Conservation (phyloP, 2,329 filamentous ascomycete species). For the Alternaria infectoria region DNA sequence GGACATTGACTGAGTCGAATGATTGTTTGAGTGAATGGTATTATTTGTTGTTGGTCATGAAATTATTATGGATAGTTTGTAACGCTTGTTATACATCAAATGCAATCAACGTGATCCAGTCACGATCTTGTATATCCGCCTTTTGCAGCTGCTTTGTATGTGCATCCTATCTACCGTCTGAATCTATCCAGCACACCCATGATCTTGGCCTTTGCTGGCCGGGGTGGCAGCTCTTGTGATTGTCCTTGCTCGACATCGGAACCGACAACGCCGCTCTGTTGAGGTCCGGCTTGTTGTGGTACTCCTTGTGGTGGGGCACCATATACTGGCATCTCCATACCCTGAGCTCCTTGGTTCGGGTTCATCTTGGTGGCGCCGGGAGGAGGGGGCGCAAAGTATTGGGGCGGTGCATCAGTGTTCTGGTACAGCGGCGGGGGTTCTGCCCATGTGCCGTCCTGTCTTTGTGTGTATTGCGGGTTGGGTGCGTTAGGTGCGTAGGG, state of each 20-base stretch:
- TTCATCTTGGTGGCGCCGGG: slow-evolving; percentile 38
- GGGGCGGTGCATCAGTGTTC: slow-evolving; percentile 42
- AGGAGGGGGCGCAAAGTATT: slow-evolving; percentile 42
- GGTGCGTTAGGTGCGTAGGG: slow-evolving; percentile 14
- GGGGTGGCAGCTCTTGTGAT: slow-evolving; percentile 29
- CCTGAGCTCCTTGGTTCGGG: slow-evolving; percentile 28
- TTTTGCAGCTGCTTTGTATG: background rate
- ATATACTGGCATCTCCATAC: slow-evolving; percentile 39
- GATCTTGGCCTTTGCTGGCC: slow-evolving; percentile 42
- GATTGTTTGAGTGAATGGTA: background rate
- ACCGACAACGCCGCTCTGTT: slow-evolving; percentile 41
- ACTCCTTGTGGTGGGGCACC: slow-evolving; percentile 9
- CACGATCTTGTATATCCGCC: background rate
- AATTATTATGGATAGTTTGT: background rate
- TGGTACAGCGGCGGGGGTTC: slow-evolving; percentile 46
- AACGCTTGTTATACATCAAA: background rate
- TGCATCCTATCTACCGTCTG: slow-evolving; percentile 24
- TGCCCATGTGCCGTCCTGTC: slow-evolving; percentile 38
- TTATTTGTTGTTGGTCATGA: background rate
- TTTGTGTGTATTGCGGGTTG: slow-evolving; percentile 26
- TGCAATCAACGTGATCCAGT: slow-evolving; percentile 1
- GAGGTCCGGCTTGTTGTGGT: slow-evolving; percentile 18
- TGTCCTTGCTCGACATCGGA: slow-evolving; percentile 24
- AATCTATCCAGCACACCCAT: slow-evolving; percentile 37
- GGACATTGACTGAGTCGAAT: slow-evolving; percentile 62